Evolutionary conservation across 768 basidiomycete genomes (phyloP).

Genomic region (Agaricus subrufescens): DNA sequence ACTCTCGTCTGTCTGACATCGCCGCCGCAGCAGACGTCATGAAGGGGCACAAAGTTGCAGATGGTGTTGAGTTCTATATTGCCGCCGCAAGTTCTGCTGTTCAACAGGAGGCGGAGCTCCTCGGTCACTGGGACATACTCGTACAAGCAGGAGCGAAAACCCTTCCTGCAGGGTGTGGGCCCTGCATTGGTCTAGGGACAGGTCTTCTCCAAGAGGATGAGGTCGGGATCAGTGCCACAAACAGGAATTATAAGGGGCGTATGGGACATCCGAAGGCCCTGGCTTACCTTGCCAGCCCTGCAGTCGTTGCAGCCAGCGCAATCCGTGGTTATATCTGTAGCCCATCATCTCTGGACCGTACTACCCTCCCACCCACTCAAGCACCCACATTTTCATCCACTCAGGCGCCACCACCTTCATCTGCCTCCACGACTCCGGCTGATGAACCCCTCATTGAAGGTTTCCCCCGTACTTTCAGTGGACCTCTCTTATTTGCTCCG

Average conservation of each 20-base stretch:
- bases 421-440: constrained; percentile 20
- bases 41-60: constrained; percentile 72
- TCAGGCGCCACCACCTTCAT: constrained; percentile 21
- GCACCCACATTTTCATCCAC: constrained; percentile 58
- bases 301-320: constrained; percentile 95
- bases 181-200: constrained; percentile 94
- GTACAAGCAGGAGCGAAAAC: constrained; percentile 87
- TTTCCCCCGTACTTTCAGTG: constrained; percentile 81
- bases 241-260: constrained; percentile 97
- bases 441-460: constrained; percentile 68
- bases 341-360: constrained; percentile 62
- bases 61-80: constrained; percentile 94
- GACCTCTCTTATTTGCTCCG: constrained; percentile 86
- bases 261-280: constrained; percentile 96
- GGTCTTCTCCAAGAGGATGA: constrained; percentile 93
- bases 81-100: constrained; percentile 92
- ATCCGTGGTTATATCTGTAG: constrained; percentile 87
- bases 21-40: constrained; percentile 90
- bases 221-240: constrained; percentile 95
- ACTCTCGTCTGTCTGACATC: constrained; percentile 93
- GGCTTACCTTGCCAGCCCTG: constrained; percentile 94
- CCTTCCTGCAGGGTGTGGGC: constrained; percentile 94
- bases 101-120: constrained; percentile 80
- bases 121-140: constrained; percentile 87
- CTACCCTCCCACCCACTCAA: constrained; percentile 41